Evolutionary conservation across 371 early-diverging fungal species (phyloP).

Genomic region (Mucor plumbeus): DNA sequence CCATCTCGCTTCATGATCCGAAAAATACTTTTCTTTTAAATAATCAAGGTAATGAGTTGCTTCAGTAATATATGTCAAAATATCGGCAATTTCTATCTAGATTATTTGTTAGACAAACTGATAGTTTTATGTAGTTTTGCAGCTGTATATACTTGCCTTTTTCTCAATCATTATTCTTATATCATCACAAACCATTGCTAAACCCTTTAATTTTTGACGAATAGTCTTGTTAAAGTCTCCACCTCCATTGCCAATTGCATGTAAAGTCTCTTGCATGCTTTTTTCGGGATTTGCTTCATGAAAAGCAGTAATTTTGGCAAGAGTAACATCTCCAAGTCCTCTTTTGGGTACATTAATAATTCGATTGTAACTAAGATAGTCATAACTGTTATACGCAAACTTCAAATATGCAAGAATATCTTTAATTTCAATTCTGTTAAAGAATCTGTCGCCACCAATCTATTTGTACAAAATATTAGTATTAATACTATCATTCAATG

Average conservation of each 20-base stretch:
- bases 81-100: slow-evolving; percentile 23
- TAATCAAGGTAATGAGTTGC: slow-evolving; percentile 31
- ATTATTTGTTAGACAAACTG: too few species aligned
- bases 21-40: slow-evolving; percentile 23
- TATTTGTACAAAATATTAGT: slow-evolving; percentile 18
- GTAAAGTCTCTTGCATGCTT: not conserved
- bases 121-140: too few species aligned
- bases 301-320: slow-evolving; percentile 29
- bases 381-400: slow-evolving; percentile 50
- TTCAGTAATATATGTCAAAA: slow-evolving; percentile 30
- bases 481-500: slow-evolving; percentile 14
- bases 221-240: not conserved
- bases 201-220: slow-evolving; percentile 9
- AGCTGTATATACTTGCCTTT: slow-evolving; percentile 9
- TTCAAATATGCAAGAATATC: slow-evolving; percentile 52
- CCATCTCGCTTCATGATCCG: slow-evolving; percentile 33
- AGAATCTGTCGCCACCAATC: slow-evolving; percentile 48
- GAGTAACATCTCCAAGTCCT: slow-evolving; percentile 51
- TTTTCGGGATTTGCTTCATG: not conserved
- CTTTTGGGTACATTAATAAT: slow-evolving; percentile 54
- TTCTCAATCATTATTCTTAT: slow-evolving; percentile 19
- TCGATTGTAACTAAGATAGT: slow-evolving; percentile 47
- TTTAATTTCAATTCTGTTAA: slow-evolving; percentile 53
- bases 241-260: not conserved
- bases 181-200: slow-evolving; percentile 14